Conservation (phyloP, 2,329 filamentous ascomycete species). For the Ceratocystis ficicola region DNA sequence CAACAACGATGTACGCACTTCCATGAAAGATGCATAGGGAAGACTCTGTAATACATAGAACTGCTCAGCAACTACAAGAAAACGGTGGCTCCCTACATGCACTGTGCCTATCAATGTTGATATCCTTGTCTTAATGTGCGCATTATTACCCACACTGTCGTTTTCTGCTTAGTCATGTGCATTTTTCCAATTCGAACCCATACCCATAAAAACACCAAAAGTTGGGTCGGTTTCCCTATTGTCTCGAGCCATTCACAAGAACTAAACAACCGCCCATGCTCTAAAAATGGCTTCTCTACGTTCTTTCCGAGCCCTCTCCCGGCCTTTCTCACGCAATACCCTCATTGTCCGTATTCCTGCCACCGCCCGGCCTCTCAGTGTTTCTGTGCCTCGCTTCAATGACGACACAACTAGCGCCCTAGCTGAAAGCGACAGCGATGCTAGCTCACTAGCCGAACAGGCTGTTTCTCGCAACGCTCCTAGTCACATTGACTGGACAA, state of each 20-base stretch:
- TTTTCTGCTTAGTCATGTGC: slow-evolving; percentile 8
- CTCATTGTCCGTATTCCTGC: slow-evolving; percentile 2
- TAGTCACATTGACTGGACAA: slow-evolving; percentile 57
- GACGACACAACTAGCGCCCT: slow-evolving; percentile 15
- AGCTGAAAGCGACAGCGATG: neutral
- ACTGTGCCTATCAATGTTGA: neutral
- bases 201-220: slow-evolving; percentile 1
- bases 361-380: neutral
- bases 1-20: slow-evolving; percentile 73
- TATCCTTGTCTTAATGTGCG: neutral
- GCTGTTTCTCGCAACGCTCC: slow-evolving; percentile 16
- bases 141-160: neutral
- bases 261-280: neutral
- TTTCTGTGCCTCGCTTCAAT: slow-evolving; percentile 14
- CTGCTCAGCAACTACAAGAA: no score
- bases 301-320: slow-evolving; percentile 21
- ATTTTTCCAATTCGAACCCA: neutral
- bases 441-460: neutral
- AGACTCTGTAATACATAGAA: neutral
- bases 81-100: neutral
- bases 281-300: slow-evolving; percentile 13
- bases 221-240: neutral
- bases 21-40: slow-evolving; percentile 51
- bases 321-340: slow-evolving; percentile 20
- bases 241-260: neutral